A percentile compares a stretch with the other conserved stretches of the same genome.
Conservation (phyloP, 345 rosid genomes). For the Conringia planisiliqua region DNA sequence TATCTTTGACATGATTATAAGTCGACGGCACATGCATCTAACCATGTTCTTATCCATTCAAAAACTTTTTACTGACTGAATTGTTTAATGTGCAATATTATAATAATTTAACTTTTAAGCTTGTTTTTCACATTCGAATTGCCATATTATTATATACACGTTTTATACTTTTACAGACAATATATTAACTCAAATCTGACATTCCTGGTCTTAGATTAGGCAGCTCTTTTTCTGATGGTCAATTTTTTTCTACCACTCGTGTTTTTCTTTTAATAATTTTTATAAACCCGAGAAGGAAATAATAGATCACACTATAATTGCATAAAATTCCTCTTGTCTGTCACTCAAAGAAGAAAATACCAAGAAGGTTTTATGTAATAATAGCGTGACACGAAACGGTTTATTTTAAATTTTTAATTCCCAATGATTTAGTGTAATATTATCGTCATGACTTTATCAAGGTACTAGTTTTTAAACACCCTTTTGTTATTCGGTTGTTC, state of each 20-base stretch:
- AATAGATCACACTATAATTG: slow-evolving; percentile 8
- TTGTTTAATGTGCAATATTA: neutral
- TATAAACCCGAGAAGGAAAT: neutral
- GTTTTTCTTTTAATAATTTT: neutral
- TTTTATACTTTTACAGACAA: neutral
- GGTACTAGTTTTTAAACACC: neutral
- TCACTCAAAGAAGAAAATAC: neutral
- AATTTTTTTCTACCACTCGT: neutral
- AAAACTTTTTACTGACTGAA: slow-evolving; percentile 4
- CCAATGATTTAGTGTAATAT: neutral
- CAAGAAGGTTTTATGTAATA: neutral
- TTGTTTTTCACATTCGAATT: slow-evolving; percentile 22
- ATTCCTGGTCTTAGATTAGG: neutral
- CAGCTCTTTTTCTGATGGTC: neutral
- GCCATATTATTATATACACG: neutral
- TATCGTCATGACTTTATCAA: neutral
- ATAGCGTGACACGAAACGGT: neutral
- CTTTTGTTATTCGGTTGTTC: neutral
- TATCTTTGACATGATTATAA: slow-evolving; percentile 10
- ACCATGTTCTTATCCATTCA: slow-evolving; percentile 16
- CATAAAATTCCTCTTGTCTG: neutral
- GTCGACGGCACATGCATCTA: slow-evolving; percentile 14
- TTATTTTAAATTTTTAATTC: too few relatives aligned
- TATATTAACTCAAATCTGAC: slow-evolving; percentile 11
- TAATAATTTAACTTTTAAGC: neutral